Base-by-base conservation (phyloP, 495 filamentous ascomycete genomes). In the Aspergillus sclerotiicarbonarius region DNA sequence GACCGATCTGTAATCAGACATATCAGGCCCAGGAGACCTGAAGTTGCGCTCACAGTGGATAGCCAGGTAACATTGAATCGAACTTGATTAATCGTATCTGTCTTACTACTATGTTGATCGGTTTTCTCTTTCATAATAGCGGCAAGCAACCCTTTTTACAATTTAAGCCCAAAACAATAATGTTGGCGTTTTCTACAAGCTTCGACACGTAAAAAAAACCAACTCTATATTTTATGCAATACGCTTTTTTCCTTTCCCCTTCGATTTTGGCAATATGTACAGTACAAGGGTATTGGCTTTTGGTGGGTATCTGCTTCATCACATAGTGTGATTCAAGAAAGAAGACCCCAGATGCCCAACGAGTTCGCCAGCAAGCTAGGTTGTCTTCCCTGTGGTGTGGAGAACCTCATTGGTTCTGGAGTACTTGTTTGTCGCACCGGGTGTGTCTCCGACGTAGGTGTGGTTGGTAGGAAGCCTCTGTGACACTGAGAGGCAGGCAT, bases 361-460 rank as follows among this genome's bases (percentile, higher is more conserved):
- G 25, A 25, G 25, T 25, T 25, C 25, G 25, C 25, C 25, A 25
- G 2, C 25, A 25, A 25, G 25, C 25, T 5, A 25, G 25, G 25
- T 25, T 25, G 25, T 25, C 25, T 25, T 25, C 25, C 25, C 25
- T 25, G 25, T 25, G 25, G 25, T 25, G 5, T 25, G 25, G 25
- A 3, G 25, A 5, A 5, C 39, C 20, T 49, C 46, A n/a, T 48
- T 44, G 32, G 13, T 37, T 31, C 16, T 52, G 6, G 12, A 19
- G 51, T 39, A 43, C n/a, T 46, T 21, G 15, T 58, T 53, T 48
- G 21, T 47, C 9, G 12, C 20, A n/a, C 32, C 51, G 29, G 39
- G 41, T 47, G 32, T 51, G 3, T 51, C 31, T 39, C 30, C 30
- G 46, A 19, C 5, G 13, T n/a, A n/a, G 37, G n/a, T n/a, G n/a